Evolutionary conservation across 2,329 filamentous ascomycete genomes (phyloP).

Genomic region (Biscogniauxia mediterranea): DNA sequence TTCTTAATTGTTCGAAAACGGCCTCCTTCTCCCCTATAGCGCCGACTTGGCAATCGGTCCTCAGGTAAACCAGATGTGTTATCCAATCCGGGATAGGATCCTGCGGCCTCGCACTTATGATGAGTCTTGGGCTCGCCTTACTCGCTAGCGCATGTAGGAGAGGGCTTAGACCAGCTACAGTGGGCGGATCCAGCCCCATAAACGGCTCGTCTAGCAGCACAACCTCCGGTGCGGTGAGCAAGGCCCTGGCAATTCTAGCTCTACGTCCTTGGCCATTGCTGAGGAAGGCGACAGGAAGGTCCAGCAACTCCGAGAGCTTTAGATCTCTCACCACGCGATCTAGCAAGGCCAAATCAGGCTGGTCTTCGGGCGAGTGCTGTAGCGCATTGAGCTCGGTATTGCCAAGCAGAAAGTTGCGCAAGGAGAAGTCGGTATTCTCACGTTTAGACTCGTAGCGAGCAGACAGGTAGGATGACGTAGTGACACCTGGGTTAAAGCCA

Average conservation of each 20-base stretch:
- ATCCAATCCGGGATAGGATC: constrained; percentile 89
- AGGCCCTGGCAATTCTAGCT: constrained; percentile 81
- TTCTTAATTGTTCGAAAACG: constrained; percentile 55
- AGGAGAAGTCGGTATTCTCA: constrained; percentile 83
- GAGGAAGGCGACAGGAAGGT: constrained; percentile 82
- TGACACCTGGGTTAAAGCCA: constrained; percentile 53
- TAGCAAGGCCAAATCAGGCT: constrained; percentile 51
- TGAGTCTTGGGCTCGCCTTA: constrained; percentile 64
- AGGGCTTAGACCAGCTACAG: constrained; percentile 67
- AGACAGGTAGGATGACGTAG: constrained; percentile 77
- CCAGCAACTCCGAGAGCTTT: constrained; percentile 64
- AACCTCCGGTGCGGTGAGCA: constrained; percentile 76
- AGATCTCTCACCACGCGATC: constrained; percentile 67
- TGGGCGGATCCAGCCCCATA: constrained; percentile 90
- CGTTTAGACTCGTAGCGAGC: constrained; percentile 86
- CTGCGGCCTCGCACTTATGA: constrained; percentile 79
- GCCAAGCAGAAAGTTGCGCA: constrained; percentile 77
- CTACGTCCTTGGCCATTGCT: constrained; percentile 91
- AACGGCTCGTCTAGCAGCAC: constrained; percentile 91
- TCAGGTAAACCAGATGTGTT: constrained; percentile 74
- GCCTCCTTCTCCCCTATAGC: constrained; percentile 63
- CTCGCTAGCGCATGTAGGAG: constrained; percentile 69
- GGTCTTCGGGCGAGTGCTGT: constrained; percentile 45
- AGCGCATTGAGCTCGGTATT: constrained; percentile 80
- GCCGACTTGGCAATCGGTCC: constrained; percentile 63